These are phyloP conservation scores for Leishmania tropica DNA, from an alignment of 208 protist species.

Conservation along the genomic window DNA sequence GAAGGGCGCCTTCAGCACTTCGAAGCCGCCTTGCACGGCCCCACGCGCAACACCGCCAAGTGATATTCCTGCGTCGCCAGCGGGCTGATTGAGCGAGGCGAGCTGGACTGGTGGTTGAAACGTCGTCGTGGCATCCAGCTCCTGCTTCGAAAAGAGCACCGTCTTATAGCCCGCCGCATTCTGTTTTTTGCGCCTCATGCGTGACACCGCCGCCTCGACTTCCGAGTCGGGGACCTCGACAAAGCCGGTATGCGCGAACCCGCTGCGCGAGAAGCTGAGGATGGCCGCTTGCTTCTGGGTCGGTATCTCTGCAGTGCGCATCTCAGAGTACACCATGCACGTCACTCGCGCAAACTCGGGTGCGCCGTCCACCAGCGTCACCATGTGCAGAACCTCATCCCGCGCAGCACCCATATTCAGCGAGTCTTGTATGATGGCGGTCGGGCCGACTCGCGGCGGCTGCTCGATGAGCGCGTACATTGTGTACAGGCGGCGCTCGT, in stretches of 20 bases:
- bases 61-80: constrained; percentile 25
- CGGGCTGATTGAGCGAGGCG: constrained; percentile 60
- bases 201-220: constrained; percentile 23
- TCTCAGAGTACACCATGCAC: constrained; percentile 38
- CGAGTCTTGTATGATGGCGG: constrained; percentile 60
- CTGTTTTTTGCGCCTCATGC: constrained; percentile 15
- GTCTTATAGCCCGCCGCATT: background rate
- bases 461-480: constrained; percentile 61
- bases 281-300: constrained; percentile 54
- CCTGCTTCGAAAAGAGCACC: constrained; percentile 11
- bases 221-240: constrained; percentile 52
- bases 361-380: constrained; percentile 41
- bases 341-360: constrained; percentile 61
- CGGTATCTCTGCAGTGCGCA: constrained; percentile 25
- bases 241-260: constrained; percentile 53
- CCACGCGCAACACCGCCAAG: constrained; percentile 61
- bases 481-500: constrained; percentile 64
- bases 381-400: constrained; percentile 76
- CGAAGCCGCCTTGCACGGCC: constrained; percentile 66
- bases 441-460: constrained; percentile 19
- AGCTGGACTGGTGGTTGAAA: constrained; percentile 79
- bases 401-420: constrained; percentile 38
- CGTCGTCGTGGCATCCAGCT: constrained; percentile 6
- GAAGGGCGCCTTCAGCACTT: constrained; percentile 74
- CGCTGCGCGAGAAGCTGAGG: constrained; percentile 57